Base-by-base conservation (phyloP, 2,329 filamentous ascomycete genomes). In the Torrubiellomyces zombiae region DNA sequence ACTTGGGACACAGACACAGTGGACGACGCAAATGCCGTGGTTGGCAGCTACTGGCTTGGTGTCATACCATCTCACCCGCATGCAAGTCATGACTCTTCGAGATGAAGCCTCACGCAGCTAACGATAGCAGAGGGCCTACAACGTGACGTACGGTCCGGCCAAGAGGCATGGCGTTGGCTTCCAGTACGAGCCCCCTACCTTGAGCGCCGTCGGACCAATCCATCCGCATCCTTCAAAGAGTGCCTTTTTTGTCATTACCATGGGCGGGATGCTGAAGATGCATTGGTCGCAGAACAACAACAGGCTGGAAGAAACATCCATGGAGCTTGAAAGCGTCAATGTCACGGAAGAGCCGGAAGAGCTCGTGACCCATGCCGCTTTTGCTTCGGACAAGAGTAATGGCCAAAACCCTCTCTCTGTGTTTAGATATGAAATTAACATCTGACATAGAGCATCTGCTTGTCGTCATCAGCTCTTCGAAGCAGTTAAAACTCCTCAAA, bases 11-110 rank as follows among this genome's bases (percentile, higher is more conserved):
- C 58, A n/a, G 82, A 86, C 41, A 52, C 66, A 2, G 57, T 74
- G 26, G 77, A 83, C 38, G 81, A 92, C 44, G 58, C 80, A 18
- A 71, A 77, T 35, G 68, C 74, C 24, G 59, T 92, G 5, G 80
- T 91, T 6, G 89, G 86, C 4, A 67, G 82, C 45, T 77, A 81
- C 50, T 98, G 89, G 89, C 58, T 95, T 27, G 57, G 62, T n/a
- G 58, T 73, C 14, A 55, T 63, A 15, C 58, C 63, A 4, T 41
- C 43, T n/a, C 45, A 44, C 38, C 49, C 53, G 37, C 50, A 58
- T 41, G 47, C 50, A 30, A 28, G 34, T 14, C 9, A 12, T 7
- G 9, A n/a, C n/a, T n/a, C n/a, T n/a, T n/a, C n/a, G n/a, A n/a
- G n/a, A n/a, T n/a, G n/a, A n/a, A n/a, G n/a, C 14, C 20, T 25